These are phyloP conservation scores for Tardiomyces blankii DNA, from an alignment of 1,139 yeast genomes.

Conservation along the genomic window DNA sequence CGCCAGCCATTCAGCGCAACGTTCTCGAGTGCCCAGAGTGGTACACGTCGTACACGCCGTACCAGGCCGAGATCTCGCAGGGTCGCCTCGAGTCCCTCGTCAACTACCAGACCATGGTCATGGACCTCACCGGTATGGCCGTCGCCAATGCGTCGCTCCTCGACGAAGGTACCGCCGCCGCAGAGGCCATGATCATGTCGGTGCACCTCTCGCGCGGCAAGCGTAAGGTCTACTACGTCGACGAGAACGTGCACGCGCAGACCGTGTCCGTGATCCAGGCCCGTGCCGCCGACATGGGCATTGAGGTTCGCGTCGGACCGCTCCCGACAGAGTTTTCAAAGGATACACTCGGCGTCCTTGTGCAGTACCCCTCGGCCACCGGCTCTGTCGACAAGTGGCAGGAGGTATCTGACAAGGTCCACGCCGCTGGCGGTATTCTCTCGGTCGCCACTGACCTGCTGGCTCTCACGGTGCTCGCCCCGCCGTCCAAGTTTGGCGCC, in stretches of 20 bases:
- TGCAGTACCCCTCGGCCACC: constrained; percentile 85
- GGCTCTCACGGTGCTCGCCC: constrained; percentile 73
- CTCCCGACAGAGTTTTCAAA: constrained; percentile 28
- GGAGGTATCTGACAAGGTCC: constrained; percentile 53
- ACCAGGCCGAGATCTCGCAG: constrained; percentile 96
- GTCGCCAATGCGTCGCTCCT: constrained; percentile 88
- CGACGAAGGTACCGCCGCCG: constrained; percentile 98
- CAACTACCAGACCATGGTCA: constrained; percentile 81
- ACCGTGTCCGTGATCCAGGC: constrained; percentile 69
- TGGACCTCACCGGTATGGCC: constrained; percentile 85
- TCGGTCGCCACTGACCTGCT: constrained; percentile 84
- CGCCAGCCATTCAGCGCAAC: constrained; percentile 90
- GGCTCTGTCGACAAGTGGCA: constrained; percentile 55
- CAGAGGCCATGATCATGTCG: constrained; percentile 89
- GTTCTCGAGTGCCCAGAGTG: constrained; percentile 90
- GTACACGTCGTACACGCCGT: constrained; percentile 98
- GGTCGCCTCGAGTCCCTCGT: constrained; percentile 86
- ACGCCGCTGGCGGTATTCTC: constrained; percentile 59
- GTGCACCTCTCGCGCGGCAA: constrained; percentile 60
- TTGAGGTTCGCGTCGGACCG: constrained; percentile 49
- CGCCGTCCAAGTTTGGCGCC: constrained; percentile 82
- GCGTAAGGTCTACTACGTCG: constrained; percentile 59
- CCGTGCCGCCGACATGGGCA: constrained; percentile 66
- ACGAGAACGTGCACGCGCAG: constrained; percentile 71
- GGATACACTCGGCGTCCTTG: constrained; percentile 67